Evolutionary conservation across 495 filamentous ascomycete species (phyloP).

Genomic region (Delitschia confertaspora): DNA sequence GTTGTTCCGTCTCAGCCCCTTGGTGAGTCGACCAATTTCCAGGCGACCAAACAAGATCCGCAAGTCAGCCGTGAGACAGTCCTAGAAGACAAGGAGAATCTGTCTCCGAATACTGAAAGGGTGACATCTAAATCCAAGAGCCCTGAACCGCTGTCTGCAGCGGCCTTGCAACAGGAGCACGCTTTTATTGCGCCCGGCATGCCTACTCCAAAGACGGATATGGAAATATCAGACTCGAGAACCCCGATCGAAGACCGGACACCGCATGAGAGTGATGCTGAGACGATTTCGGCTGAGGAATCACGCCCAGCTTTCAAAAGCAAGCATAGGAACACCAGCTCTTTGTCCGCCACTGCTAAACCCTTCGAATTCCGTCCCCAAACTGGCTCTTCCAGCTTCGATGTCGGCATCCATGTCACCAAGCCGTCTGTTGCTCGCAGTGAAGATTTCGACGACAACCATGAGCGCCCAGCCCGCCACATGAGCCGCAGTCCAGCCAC

Average conservation of each 20-base stretch:
- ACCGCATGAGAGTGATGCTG: conserved; percentile 18
- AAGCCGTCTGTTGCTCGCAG: conserved; percentile 37
- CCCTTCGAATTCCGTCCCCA: conserved; percentile 55
- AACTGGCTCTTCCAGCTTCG: conserved; percentile 37
- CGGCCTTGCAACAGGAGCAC: background rate
- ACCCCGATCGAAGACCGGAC: conserved; percentile 17
- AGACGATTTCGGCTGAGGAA: conserved; percentile 15
- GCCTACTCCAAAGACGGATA: conserved; percentile 11
- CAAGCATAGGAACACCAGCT: conserved; percentile 41
- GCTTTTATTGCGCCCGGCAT: conserved; percentile 2
- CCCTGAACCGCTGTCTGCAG: conserved; percentile 13
- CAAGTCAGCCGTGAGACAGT: conserved; percentile 11
- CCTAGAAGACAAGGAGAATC: conserved; percentile 27
- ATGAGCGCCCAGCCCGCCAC: conserved; percentile 22
- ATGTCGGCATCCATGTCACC: conserved; percentile 40
- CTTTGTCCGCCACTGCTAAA: conserved; percentile 59
- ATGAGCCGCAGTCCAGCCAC: conserved; percentile 28
- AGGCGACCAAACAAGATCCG: conserved; percentile 19
- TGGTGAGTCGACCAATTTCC: conserved; percentile 14
- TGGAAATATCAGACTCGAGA: conserved; percentile 7
- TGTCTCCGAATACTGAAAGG: conserved; percentile 18
- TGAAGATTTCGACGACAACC: conserved; percentile 20
- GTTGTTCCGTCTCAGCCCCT: conserved; percentile 14
- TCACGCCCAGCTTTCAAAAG: conserved; percentile 28
- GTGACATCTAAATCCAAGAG: conserved; percentile 19